Evolutionary conservation across 2,329 filamentous ascomycete species (phyloP).

Genomic region (Clonostachys sp.): DNA sequence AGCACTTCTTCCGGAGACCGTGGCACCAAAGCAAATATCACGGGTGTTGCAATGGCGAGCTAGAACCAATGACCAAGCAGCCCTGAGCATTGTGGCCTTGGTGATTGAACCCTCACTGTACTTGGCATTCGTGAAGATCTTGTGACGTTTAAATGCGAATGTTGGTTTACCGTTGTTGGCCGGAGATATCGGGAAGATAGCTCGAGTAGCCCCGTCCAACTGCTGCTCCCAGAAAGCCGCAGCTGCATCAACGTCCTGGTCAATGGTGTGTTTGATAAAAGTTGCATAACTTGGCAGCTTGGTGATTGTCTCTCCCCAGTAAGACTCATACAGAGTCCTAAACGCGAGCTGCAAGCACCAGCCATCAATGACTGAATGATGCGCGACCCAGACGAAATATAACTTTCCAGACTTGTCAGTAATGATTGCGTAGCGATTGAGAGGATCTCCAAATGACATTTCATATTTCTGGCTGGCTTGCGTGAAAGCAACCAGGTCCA

Average conservation of each 20-base stretch:
- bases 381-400: constrained; percentile 11
- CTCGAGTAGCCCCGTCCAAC: neutral
- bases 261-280: constrained; percentile 33
- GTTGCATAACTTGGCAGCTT: constrained; percentile 24
- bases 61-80: constrained; percentile 9
- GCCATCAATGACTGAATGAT: constrained; percentile 12
- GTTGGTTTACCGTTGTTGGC: neutral
- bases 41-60: constrained; percentile 1
- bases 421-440: constrained; percentile 6
- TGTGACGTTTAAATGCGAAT: no score
- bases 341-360: constrained; percentile 4
- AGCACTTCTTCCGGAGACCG: constrained; percentile 7
- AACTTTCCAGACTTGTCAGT: neutral
- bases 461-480: neutral
- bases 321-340: neutral
- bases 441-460: constrained; percentile 4
- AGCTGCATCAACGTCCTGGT: constrained; percentile 10
- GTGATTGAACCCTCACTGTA: neutral
- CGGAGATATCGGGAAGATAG: neutral
- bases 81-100: constrained; percentile 7
- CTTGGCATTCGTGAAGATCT: no score
- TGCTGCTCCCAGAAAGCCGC: neutral
- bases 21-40: constrained; percentile 5
- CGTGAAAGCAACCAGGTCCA: neutral
- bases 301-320: constrained; percentile 8